phyloP scores from a whole-genome alignment of 2,329 filamentous ascomycete genomes.

The Trichoderma aggressivum region DNA sequence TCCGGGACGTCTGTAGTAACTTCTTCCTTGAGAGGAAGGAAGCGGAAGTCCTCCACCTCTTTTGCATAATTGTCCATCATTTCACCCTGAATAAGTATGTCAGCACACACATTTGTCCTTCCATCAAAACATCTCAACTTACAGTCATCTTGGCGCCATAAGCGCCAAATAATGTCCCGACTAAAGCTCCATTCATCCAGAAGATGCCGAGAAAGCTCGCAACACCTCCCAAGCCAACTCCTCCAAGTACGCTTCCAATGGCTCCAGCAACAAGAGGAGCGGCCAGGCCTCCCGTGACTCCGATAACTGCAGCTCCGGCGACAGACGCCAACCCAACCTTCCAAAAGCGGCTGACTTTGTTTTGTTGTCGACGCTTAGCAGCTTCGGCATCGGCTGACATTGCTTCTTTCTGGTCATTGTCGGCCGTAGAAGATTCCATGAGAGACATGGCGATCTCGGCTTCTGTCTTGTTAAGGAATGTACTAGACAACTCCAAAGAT shows the following conservation, averaged over 20 bases:
- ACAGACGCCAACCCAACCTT: constrained; percentile 88
- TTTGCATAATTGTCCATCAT: constrained; percentile 87
- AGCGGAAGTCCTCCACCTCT: constrained; percentile 78
- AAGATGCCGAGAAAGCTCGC: constrained; percentile 83
- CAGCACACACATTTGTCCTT: not conserved
- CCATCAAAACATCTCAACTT: constrained; percentile 18
- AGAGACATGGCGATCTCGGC: constrained; percentile 72
- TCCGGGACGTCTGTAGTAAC: constrained; percentile 31
- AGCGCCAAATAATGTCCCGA: constrained; percentile 84
- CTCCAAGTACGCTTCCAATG: constrained; percentile 79
- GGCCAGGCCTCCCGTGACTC: constrained; percentile 85
- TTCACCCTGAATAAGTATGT: constrained; percentile 49
- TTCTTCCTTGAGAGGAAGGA: constrained; percentile 65
- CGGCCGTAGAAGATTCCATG: constrained; percentile 57
- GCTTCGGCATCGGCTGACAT: constrained; percentile 77
- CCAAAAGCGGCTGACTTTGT: constrained; percentile 70
- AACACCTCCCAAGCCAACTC: constrained; percentile 78
- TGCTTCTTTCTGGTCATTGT: constrained; percentile 37
- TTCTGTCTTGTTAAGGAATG: constrained; percentile 65
- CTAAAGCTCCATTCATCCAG: constrained; percentile 79
- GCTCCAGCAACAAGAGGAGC: constrained; percentile 85
- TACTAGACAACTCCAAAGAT: constrained; percentile 60
- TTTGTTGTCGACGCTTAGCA: constrained; percentile 68
- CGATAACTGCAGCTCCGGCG: constrained; percentile 85
- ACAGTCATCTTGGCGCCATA: constrained; percentile 74